Conservation (phyloP, 805 yeast species). For the Diddensiella caesifluorescens region DNA sequence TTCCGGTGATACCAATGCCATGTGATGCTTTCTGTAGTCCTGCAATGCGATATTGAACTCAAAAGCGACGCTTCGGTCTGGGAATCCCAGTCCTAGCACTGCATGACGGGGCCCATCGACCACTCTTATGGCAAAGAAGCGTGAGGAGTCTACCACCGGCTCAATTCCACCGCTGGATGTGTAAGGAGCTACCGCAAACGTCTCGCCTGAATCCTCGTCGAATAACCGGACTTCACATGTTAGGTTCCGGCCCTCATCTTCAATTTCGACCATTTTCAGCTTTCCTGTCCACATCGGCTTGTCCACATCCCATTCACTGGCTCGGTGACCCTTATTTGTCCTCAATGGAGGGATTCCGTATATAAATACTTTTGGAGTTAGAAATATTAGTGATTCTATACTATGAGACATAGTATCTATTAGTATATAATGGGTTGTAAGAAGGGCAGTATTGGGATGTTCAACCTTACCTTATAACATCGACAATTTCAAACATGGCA, state of each 20-base stretch:
- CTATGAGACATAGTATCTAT: constrained; percentile 1
- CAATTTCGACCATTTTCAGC: constrained; percentile 29
- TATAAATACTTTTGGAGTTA: constrained; percentile 23
- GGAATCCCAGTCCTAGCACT: constrained; percentile 40
- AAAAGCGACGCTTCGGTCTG: constrained; percentile 31
- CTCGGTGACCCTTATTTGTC: constrained; percentile 24
- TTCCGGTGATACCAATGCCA: background rate
- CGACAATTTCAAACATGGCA: too few species aligned
- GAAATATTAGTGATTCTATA: constrained; percentile 18
- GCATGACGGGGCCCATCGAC: constrained; percentile 34
- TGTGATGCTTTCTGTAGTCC: constrained; percentile 28
- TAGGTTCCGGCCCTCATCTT: constrained; percentile 12
- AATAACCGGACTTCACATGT: constrained; percentile 30
- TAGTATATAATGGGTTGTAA: too few species aligned
- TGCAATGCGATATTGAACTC: constrained; percentile 38
- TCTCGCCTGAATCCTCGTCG: constrained; percentile 27
- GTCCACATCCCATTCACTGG: constrained; percentile 33
- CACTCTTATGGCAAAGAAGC: constrained; percentile 34
- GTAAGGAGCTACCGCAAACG: constrained; percentile 37
- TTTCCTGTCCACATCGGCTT: constrained; percentile 36
- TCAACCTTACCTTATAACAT: too few species aligned
- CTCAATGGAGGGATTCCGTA: constrained; percentile 30
- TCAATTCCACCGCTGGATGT: constrained; percentile 31
- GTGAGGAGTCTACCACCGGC: constrained; percentile 31
- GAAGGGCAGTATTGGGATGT: too few species aligned